A percentile compares a stretch with the other conserved stretches of the same genome.
Evolutionary conservation across 2,329 filamentous ascomycete species (phyloP).

Genomic region (Diaporthe aspalathi): DNA sequence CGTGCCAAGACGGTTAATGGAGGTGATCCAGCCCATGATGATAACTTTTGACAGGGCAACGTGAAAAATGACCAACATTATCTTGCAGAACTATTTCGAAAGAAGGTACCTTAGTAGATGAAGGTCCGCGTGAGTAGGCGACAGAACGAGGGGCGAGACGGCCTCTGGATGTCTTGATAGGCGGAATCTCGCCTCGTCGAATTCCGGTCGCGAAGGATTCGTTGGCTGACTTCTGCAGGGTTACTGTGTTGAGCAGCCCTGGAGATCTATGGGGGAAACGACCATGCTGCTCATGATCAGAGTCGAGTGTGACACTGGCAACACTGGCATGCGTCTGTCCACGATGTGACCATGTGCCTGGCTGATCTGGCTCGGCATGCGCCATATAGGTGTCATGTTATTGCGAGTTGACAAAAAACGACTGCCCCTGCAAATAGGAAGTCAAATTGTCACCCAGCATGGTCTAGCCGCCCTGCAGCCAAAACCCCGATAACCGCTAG

Average conservation of each 20-base stretch:
- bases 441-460: too few relatives aligned
- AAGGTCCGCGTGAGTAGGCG: background rate
- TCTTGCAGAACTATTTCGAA: background rate
- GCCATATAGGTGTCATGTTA: background rate
- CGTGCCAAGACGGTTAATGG: slow-evolving; percentile 23
- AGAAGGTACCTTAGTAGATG: background rate
- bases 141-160: background rate
- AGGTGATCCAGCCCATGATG: background rate
- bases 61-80: background rate
- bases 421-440: too few relatives aligned
- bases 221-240: background rate
- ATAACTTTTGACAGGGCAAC: background rate
- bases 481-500: too few relatives aligned
- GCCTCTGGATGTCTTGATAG: slow-evolving; percentile 16
- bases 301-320: slow-evolving; percentile 3
- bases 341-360: slow-evolving; percentile 24
- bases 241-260: background rate
- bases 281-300: background rate
- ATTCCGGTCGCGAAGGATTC: background rate
- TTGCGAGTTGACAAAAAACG: too few relatives aligned
- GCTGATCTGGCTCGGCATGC: background rate
- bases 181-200: slow-evolving; percentile 17
- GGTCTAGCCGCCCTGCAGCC: too few relatives aligned
- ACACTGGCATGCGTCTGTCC: background rate
- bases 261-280: background rate